Base-by-base conservation (phyloP, 1,284 basidiomycete genomes). In the Rhodotorula sp. region DNA sequence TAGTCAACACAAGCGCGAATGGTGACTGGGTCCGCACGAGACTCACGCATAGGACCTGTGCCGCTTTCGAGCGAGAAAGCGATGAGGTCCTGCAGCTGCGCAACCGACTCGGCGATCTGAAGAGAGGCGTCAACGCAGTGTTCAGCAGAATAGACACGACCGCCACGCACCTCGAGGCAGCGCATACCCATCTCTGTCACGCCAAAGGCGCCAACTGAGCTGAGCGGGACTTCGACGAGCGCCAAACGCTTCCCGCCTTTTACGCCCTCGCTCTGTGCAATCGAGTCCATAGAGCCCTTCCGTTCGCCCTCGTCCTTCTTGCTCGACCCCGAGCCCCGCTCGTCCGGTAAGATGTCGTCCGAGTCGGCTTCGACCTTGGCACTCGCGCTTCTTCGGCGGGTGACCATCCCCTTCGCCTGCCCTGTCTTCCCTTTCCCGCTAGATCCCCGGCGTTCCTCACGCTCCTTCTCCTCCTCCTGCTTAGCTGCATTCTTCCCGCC, bases 161-260 rank as follows among this genome's bases (percentile, higher is more conserved):
- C 24, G 9, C 13, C 30, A 16, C 67, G 53, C 37, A 74, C 72
- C 65, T 74, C 73, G 37, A 75, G 65, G 20, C 73, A 75, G 20
- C 73, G 50, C 73, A 75, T 75, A 2, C 71, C 73, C 69, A 75
- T 69, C 48, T 75, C 71, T 3, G 73, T 72, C 34, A 75, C 65
- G 34, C 73, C 73, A 44, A 75, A 75, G 44, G 59, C 53, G 20
- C 73, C 73, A 2, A 75, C 71, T 46, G 64, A 50, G n/a, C 64
- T 70, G 22, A 28, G 26, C 22, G 59, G 59, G 7, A 68, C 54
- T 24, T 64, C 59, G 13, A 53, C 64, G 1, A 30, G 44, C 40
- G 40, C 52, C 52, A 46, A 16, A 24, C 53, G 22, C 18, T 30
- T 51, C n/a, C 52, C 51, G 24, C 9, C 24, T 24, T 26, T 51